Percentiles rank a stretch among this genome's conserved stretches.
These are phyloP conservation scores for Eutypella sp. DNA, from an alignment of 2,329 filamentous ascomycete species.

Conservation along the genomic window DNA sequence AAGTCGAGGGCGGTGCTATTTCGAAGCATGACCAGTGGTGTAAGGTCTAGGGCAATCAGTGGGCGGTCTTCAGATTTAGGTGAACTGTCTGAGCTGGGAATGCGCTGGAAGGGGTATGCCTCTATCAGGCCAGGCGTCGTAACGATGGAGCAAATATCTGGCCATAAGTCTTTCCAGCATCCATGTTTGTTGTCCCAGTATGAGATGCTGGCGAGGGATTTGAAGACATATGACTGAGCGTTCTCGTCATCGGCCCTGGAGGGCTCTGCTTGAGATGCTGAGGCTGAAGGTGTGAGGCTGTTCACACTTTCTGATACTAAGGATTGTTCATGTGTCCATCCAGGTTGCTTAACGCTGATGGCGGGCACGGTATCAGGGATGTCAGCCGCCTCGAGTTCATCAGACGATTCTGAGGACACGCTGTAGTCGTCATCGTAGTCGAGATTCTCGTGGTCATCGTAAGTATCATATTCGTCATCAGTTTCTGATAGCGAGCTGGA, in stretches of 20 bases:
- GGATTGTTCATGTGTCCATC: conserved; percentile 29
- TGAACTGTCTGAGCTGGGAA: conserved; percentile 29
- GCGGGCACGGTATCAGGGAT: conserved; percentile 55
- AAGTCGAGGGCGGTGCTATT: conserved; percentile 91
- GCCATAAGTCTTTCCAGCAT: conserved; percentile 53
- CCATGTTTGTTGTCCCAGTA: conserved; percentile 58
- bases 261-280: conserved; percentile 64
- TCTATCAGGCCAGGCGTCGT: conserved; percentile 57
- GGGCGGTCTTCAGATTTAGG: conserved; percentile 36
- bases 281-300: conserved; percentile 74
- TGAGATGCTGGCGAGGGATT: conserved; percentile 51
- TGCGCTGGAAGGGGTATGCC: conserved; percentile 41
- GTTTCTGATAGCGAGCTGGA: conserved; percentile 22
- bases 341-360: conserved; percentile 46
- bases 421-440: conserved; percentile 44
- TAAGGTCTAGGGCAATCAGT: conserved; percentile 73
- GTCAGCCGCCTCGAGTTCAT: conserved; percentile 56
- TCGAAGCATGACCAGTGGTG: conserved; percentile 82
- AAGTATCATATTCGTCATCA: conserved; percentile 37
- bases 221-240: conserved; percentile 38
- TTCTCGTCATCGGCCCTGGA: conserved; percentile 58
- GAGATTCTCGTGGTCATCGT: conserved; percentile 15
- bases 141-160: conserved; percentile 48
- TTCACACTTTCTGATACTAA: conserved; percentile 39
- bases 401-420: conserved; percentile 40